Base-by-base conservation (phyloP, 495 filamentous ascomycete species). In the Amphirosellinia nigrospora region DNA sequence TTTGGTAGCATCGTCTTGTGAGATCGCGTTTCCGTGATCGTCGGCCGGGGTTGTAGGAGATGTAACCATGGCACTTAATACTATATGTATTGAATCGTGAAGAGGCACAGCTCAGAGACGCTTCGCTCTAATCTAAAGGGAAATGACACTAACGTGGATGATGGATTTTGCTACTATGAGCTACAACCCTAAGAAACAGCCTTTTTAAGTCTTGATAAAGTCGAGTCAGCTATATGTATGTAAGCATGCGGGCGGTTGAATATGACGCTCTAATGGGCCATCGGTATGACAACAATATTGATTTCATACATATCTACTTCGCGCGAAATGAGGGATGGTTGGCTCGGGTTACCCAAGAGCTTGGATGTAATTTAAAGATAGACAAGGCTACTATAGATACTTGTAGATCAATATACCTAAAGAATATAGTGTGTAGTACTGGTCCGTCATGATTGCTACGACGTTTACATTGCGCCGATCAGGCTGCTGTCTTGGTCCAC, bases 21-120 rank as follows among this genome's bases (percentile, higher is more conserved):
- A 60, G 66, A 61, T 68, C 36, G 55, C 43, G 43, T 26, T 68
- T 60, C n/a, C 19, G 45, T 23, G 66, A 69, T 69, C 56, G 56
- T 62, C 56, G 16, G 56, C 45, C 61, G 55, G 66, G 41, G 43
- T 43, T 34, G 50, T 19, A 55, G 28, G 52, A 56, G 2, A 30
- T 68, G 36, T 38, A 58, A 58, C 58, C 36, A 26, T 60, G 34
- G 19, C 32, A 60, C 34, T 60, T 23, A 3, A 39, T 59, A 19
- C 38, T 4, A 39, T 32, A 13, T 46, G 53, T 26, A 48, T 38
- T 7, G 43, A 34, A 64, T 21, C 30, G 26, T 19, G 45, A 48
- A 36, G 38, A 38, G 13, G 39, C 8, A 6, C 19, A 15, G n/a
- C 19, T 16, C 21, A 9, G 15, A 13, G 53, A n/a, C 28, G 34